phyloP scores from a whole-genome alignment of 176 grass and related monocot genomes.

The Elaeis guineensis region DNA sequence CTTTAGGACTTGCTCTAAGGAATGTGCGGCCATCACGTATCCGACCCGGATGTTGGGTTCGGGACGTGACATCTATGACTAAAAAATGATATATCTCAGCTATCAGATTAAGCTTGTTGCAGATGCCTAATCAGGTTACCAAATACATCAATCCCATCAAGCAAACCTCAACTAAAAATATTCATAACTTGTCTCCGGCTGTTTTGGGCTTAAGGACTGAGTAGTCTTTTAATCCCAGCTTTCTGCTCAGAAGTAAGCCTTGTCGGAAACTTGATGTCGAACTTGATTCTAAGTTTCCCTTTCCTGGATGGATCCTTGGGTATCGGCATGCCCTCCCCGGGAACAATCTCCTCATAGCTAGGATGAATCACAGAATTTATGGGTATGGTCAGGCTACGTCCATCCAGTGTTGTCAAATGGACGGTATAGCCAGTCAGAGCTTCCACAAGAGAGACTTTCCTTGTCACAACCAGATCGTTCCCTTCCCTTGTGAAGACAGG shows the following conservation, averaged over 20 bases:
- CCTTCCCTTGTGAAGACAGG: constrained; percentile 78
- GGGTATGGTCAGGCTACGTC: constrained; percentile 54
- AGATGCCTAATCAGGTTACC: no score
- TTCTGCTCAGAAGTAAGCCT: constrained; percentile 84
- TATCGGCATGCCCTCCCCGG: constrained; percentile 73
- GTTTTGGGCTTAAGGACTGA: not conserved
- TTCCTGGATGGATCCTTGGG: constrained; percentile 75
- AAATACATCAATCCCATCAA: no score
- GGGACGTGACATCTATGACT: no score
- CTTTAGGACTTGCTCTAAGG: no score
- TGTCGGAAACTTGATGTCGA: constrained; percentile 73
- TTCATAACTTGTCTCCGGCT: no score
- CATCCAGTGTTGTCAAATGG: constrained; percentile 61
- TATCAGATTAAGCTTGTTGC: no score
- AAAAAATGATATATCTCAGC: no score
- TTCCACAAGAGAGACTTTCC: constrained; percentile 57
- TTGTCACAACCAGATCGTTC: constrained; percentile 68
- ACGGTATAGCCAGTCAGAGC: constrained; percentile 60
- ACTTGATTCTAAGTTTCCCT: constrained; percentile 88
- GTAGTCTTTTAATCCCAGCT: constrained; percentile 64
- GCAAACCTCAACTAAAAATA: no score
- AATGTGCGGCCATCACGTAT: no score
- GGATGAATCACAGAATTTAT: constrained; percentile 55
- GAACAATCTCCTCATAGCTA: constrained; percentile 69
- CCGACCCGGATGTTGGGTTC: no score